A percentile compares a stretch with the other conserved stretches of the same genome.
Conservation (phyloP, 148 eudicot species). For the Fagopyrum homotropicum region DNA sequence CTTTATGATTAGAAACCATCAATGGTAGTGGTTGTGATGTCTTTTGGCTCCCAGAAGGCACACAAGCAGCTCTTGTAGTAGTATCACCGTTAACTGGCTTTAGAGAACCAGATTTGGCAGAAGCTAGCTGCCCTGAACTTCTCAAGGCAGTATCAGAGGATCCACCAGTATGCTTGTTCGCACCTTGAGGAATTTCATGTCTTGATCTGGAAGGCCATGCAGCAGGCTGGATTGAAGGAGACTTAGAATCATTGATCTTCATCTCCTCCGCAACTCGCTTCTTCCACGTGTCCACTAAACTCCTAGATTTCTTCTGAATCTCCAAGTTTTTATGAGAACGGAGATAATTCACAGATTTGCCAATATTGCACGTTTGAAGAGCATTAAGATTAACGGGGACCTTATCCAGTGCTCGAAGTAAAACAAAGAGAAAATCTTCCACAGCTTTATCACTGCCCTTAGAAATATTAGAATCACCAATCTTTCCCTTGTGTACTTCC, state of each 20-base stretch:
- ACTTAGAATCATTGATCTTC: conserved; percentile 56
- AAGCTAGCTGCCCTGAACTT: conserved; percentile 33
- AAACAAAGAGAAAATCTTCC: conserved; percentile 77
- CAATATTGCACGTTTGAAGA: conserved; percentile 67
- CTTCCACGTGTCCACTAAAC: conserved; percentile 91
- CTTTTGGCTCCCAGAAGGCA: conserved; percentile 36
- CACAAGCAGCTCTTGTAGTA: conserved; percentile 31
- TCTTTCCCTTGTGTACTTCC: conserved; percentile 70
- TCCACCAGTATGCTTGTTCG: conserved; percentile 30
- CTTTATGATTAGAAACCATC: conserved; percentile 24
- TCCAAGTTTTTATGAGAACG: conserved; percentile 66
- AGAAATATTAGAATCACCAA: conserved; percentile 42
- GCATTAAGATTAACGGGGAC: conserved; percentile 85
- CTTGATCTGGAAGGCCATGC: conserved; percentile 50
- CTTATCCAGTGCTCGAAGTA: conserved; percentile 83
- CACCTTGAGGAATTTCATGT: conserved; percentile 46
- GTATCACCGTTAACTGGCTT: conserved; percentile 45
- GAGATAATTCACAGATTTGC: conserved; percentile 80
- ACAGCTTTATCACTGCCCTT: conserved; percentile 62
- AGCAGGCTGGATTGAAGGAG: conserved; percentile 45
- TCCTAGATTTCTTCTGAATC: conserved; percentile 86
- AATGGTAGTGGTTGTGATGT: conserved; percentile 27
- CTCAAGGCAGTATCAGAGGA: conserved; percentile 39
- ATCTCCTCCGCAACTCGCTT: conserved; percentile 92
- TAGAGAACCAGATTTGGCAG: conserved; percentile 35